Percentiles rank a stretch among this genome's conserved stretches.
Conservation (phyloP, 805 yeast genomes). For the Wickerhamiella allomyrinae region DNA sequence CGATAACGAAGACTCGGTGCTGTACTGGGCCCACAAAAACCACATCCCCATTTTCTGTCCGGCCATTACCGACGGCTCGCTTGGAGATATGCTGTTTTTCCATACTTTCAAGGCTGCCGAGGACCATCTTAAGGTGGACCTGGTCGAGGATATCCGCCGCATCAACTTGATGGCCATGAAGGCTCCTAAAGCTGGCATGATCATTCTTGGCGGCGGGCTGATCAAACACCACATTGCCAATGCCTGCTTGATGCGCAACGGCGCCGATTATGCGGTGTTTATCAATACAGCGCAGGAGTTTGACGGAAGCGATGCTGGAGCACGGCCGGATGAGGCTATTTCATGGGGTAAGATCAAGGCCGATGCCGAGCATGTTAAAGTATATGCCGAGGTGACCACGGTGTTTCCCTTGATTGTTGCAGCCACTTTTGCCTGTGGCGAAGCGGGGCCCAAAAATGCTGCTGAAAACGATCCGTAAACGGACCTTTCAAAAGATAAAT, state of each 20-base stretch:
- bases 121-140: slow-evolving; percentile 73
- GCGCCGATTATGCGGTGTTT: slow-evolving; percentile 95
- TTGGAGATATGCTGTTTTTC: slow-evolving; percentile 98
- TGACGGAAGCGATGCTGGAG: slow-evolving; percentile 98
- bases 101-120: slow-evolving; percentile 95
- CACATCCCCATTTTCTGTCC: slow-evolving; percentile 95
- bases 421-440: slow-evolving; percentile 70
- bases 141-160: slow-evolving; percentile 83
- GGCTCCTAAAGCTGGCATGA: slow-evolving; percentile 89
- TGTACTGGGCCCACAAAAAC: slow-evolving; percentile 97
- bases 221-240: slow-evolving; percentile 95
- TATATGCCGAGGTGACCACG: slow-evolving; percentile 86
- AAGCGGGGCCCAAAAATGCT: slow-evolving; percentile 1
- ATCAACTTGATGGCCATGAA: slow-evolving; percentile 92
- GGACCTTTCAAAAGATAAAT: background rate
- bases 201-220: slow-evolving; percentile 90
- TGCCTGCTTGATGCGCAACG: slow-evolving; percentile 97
- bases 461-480: slow-evolving; percentile 1
- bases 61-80: slow-evolving; percentile 92
- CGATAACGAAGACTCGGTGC: slow-evolving; percentile 80
- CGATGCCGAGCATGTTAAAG: slow-evolving; percentile 81
- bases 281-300: slow-evolving; percentile 98
- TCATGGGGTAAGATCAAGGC: slow-evolving; percentile 98
- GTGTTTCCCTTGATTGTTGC: slow-evolving; percentile 96
- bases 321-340: slow-evolving; percentile 97